Evolutionary conservation across 768 basidiomycete genomes (phyloP), one percentile per base, ranked within the genome.

Genomic region (Suillus placidus): DNA sequence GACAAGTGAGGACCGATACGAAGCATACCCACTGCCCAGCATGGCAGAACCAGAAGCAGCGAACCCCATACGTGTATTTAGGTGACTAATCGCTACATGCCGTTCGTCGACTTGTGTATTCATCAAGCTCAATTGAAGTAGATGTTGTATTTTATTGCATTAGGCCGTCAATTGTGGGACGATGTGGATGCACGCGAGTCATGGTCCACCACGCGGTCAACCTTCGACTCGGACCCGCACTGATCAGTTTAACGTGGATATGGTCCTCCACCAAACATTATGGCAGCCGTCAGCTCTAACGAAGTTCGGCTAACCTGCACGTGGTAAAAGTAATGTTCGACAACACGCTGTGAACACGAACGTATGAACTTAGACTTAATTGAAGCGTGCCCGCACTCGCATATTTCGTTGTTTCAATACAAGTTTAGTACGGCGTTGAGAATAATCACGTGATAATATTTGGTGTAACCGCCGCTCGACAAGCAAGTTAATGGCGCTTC

Each of bases 41-140:
- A 30, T 58, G 16, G 56, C 37, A 30, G 23, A 38, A 40, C 57
- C 57, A 58, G 26, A 40, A 54, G 56, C n/a, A 57, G 10, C 18
- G 38, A 40, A 58, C 38, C 7, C 6, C 57, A 30, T 58, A 40
- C 38, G 26, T 58, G 26, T 58, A 58, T 58, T 40, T 40, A 58
- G 37, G 37, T 18, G 57, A 58, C 57, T 58, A 58, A 30, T 58
- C 16, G 38, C 38, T 58, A 18, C 18, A 40, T 40, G 38, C 38
- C 1, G 16, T 58, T 58, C 57, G 26, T 30, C 26, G 38, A 58
- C 38, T 20, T 58, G 38, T 58, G 34, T 35, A 55, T 55, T n/a
- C 54, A 55, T 55, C 54, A 55, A 32, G 3, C 20, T 55, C 54
- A 13, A 55, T 34, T 55, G 34, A 35, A 35, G 20, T 52, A 52